Base-by-base conservation (phyloP, 495 filamentous ascomycete species). In the Trichoderma virens region DNA sequence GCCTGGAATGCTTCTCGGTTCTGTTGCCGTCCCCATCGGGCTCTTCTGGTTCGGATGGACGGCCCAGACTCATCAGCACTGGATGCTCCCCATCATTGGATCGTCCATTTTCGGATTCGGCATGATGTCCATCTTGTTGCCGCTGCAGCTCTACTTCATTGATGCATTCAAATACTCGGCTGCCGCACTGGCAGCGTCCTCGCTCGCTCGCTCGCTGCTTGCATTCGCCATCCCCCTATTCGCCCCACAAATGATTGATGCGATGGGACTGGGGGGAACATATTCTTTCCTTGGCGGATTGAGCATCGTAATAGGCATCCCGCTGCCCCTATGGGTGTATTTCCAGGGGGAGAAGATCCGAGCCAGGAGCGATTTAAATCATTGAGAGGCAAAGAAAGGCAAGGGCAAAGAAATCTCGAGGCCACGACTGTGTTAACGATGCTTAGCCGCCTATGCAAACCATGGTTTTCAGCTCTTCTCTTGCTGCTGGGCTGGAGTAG, bases 121-220 rank as follows among this genome's bases (percentile, higher is more conserved):
- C n/a, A 65, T 62, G 20, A 62, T 62, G 5, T 28, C 64, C 32
- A 41, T 32, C 30, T 34, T 61, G 6, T 35, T 60, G 27, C 56
- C 54, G 38, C 34, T 67, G 59, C 41, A 62, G 11, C 61, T 86
- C 13, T 91, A 90, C 68, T 75, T 89, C 59, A 83, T 91, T 13
- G 89, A 92, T 69, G 74, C 86, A 4, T 90, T 90, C 69, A n/a
- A 18, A 16, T 61, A 27, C 28, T 32, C 27, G 60, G 32, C 27
- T 8, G 32, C 30, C 7, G 59, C 16, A 11, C 31, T 35, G 59
- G 59, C 59, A 39, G 59, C 59, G 7, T 18, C 59, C 13, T 18
- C n/a, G 30, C 31, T 61, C 9, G 16, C 23, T 39, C 59, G 59
- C 28, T 35, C 31, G 31, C 34, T 61, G 28, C 31, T 39, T 18